A percentile compares a stretch with the other conserved stretches of the same genome.
These are phyloP conservation scores for Phytophthora cryptogea DNA, from an alignment of 352 stramenopile species.

Conservation along the genomic window DNA sequence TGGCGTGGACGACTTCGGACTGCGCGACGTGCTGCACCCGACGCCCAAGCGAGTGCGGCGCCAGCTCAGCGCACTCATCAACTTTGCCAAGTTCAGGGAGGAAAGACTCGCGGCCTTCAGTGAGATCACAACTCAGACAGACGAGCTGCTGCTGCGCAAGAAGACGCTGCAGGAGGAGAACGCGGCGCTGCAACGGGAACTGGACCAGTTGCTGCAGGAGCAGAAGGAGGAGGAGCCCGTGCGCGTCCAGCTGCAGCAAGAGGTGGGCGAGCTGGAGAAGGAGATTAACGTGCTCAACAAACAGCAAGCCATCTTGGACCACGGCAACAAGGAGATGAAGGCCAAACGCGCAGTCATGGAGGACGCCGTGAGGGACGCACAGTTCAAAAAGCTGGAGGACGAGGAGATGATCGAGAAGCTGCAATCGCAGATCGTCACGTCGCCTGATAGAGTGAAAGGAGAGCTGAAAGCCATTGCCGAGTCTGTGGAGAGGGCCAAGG, in stretches of 20 bases:
- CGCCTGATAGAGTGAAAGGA: constrained; percentile 83
- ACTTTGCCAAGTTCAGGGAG: constrained; percentile 97
- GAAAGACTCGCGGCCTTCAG: constrained; percentile 89
- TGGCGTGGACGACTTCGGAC: constrained; percentile 94
- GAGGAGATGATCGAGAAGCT: constrained; percentile 84
- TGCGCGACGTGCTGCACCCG: constrained; percentile 91
- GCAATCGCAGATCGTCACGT: constrained; percentile 88
- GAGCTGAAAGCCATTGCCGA: constrained; percentile 63
- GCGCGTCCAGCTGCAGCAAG: constrained; percentile 66
- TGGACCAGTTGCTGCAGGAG: constrained; percentile 63
- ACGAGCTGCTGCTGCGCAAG: constrained; percentile 52
- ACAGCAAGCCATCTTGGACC: constrained; percentile 84
- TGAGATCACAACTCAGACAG: constrained; percentile 79
- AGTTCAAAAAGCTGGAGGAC: constrained; percentile 86
- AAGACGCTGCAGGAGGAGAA: constrained; percentile 65
- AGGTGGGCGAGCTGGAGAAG: constrained; percentile 83
- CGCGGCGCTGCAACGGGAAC: constrained; percentile 58
- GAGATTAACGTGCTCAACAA: constrained; percentile 93
- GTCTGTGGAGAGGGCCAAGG: constrained; percentile 73
- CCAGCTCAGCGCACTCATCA: constrained; percentile 96
- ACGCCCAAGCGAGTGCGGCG: constrained; percentile 89
- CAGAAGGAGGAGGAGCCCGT: constrained; percentile 59
- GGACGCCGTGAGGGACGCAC: constrained; percentile 65
- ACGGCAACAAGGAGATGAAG: constrained; percentile 84
- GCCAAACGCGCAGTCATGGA: constrained; percentile 78